These are phyloP conservation scores for Globisporangium canariense DNA, from an alignment of 352 stramenopile species.

Conservation along the genomic window DNA sequence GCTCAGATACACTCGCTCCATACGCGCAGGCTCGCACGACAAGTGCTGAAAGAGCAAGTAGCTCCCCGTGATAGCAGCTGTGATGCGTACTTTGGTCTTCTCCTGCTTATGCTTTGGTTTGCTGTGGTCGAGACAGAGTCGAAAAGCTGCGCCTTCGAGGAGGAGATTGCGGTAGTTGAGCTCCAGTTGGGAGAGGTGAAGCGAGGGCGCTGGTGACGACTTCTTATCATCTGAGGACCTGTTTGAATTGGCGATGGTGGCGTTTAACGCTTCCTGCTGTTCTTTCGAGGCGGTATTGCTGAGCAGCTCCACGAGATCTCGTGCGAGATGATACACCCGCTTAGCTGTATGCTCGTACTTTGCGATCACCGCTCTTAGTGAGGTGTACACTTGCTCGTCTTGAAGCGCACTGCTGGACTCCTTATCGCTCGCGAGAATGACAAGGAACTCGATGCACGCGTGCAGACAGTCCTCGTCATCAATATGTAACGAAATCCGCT, in stretches of 20 bases:
- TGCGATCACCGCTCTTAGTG: constrained; percentile 17
- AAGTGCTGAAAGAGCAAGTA: constrained; percentile 44
- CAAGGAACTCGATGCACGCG: constrained; percentile 29
- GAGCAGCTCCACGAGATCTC: constrained; percentile 20
- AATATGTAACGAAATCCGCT: constrained; percentile 28
- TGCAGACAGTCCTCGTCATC: constrained; percentile 30
- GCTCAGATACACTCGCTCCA: constrained; percentile 43
- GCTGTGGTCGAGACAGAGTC: constrained; percentile 18
- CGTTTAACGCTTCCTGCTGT: not conserved
- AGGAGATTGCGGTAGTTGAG: constrained; percentile 25
- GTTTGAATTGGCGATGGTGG: not conserved
- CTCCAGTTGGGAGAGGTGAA: constrained; percentile 12
- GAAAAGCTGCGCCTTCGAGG: constrained; percentile 21
- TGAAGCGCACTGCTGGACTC: constrained; percentile 20
- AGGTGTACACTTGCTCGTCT: constrained; percentile 24
- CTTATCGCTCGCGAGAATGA: constrained; percentile 21
- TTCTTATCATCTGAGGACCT: not conserved
- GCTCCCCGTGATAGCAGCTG: constrained; percentile 28
- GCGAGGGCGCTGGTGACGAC: not conserved
- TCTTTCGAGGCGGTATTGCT: not conserved
- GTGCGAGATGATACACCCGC: constrained; percentile 24
- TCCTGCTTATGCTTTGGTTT: constrained; percentile 16
- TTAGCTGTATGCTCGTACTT: constrained; percentile 19
- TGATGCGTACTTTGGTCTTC: constrained; percentile 30
- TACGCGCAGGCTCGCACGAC: constrained; percentile 13